These are phyloP conservation scores for Pythium scleroteichum DNA, from an alignment of 352 stramenopile species.

Conservation along the genomic window DNA sequence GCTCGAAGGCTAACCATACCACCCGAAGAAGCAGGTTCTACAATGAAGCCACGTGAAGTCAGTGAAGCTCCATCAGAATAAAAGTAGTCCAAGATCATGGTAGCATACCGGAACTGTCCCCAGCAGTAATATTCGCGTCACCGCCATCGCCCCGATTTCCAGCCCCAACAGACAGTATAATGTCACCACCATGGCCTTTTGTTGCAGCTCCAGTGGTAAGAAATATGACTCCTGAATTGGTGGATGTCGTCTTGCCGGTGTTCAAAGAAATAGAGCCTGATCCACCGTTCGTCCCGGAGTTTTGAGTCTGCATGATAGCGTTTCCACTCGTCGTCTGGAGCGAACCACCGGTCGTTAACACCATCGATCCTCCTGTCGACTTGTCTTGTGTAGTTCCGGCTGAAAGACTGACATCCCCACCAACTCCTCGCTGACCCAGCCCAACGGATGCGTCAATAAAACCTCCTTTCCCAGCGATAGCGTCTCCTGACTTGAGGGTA, in stretches of 20 bases:
- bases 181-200: slow-evolving; percentile 48
- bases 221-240: slow-evolving; percentile 36
- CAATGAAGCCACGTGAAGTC: slow-evolving; percentile 2
- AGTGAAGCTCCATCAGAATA: not conserved
- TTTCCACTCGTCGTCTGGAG: slow-evolving; percentile 58
- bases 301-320: slow-evolving; percentile 57
- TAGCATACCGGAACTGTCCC: slow-evolving; percentile 56
- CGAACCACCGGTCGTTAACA: slow-evolving; percentile 59
- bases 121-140: slow-evolving; percentile 65
- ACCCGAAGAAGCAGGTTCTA: slow-evolving; percentile 39
- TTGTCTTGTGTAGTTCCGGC: slow-evolving; percentile 71
- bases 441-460: slow-evolving; percentile 58
- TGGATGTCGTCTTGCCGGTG: slow-evolving; percentile 36
- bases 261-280: slow-evolving; percentile 50
- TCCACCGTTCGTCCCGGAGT: slow-evolving; percentile 45
- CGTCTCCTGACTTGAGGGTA: slow-evolving; percentile 51
- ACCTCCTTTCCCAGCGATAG: slow-evolving; percentile 55
- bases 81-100: not conserved
- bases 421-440: slow-evolving; percentile 46
- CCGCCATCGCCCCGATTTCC: slow-evolving; percentile 42
- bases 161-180: slow-evolving; percentile 34
- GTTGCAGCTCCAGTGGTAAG: slow-evolving; percentile 37
- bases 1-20: slow-evolving; percentile 50
- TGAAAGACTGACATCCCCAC: slow-evolving; percentile 58
- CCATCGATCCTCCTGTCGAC: slow-evolving; percentile 51